A percentile compares a stretch with the other conserved stretches of the same genome.
Conservation (phyloP, 1,284 basidiomycete genomes). For the Fomitopsis pinicola region DNA sequence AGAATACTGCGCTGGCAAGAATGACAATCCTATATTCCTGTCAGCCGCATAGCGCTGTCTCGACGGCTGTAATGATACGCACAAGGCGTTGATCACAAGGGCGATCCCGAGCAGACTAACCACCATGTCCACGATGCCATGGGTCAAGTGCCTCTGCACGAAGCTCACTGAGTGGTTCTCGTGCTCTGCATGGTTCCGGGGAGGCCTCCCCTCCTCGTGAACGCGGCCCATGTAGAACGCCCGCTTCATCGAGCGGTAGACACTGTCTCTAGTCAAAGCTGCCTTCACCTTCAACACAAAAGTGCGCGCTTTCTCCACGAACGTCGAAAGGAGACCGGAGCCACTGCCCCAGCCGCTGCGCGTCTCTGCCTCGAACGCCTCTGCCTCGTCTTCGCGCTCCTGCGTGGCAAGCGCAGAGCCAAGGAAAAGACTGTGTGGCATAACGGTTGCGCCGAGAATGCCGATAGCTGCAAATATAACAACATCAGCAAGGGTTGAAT, state of each 20-base stretch:
- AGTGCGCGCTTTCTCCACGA: not conserved
- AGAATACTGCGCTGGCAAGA: constrained; percentile 72
- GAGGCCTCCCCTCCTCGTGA: not conserved
- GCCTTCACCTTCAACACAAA: not conserved
- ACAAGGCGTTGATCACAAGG: constrained; percentile 84
- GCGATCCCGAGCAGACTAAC: constrained; percentile 75
- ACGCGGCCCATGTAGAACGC: not conserved
- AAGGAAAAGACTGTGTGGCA: constrained; percentile 91
- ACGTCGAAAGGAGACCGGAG: not conserved
- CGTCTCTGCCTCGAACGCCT: not conserved
- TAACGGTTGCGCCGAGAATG: constrained; percentile 80
- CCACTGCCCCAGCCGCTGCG: constrained; percentile 3
- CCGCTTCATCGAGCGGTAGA: not conserved
- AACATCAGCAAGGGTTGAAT: constrained; percentile 5
- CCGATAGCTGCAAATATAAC: constrained; percentile 59
- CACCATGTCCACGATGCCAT: constrained; percentile 69
- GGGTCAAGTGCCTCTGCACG: constrained; percentile 75
- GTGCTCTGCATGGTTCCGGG: constrained; percentile 29
- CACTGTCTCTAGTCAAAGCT: not conserved
- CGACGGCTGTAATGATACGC: constrained; percentile 11
- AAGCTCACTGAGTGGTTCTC: constrained; percentile 68
- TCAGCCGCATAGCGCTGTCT: not conserved
- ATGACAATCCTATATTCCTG: constrained; percentile 54
- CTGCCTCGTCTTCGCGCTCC: constrained; percentile 47
- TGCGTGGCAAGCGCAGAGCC: constrained; percentile 87